These are phyloP conservation scores for Amylocarpus encephaloides DNA, from an alignment of 2,329 filamentous ascomycete genomes.

Conservation along the genomic window DNA sequence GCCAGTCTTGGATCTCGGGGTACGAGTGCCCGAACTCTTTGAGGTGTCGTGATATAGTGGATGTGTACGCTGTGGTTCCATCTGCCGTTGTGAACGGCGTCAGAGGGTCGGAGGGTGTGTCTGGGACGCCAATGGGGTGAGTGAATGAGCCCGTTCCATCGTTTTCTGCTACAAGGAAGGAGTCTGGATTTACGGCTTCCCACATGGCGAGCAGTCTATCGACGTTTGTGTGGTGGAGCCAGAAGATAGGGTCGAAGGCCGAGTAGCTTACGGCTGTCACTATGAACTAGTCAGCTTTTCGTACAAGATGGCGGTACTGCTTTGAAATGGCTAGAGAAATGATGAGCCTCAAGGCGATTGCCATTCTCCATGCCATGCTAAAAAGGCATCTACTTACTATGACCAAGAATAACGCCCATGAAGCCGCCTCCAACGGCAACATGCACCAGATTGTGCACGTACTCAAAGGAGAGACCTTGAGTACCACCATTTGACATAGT, in stretches of 20 bases:
- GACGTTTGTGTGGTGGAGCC: slow-evolving; percentile 51
- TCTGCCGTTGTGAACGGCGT: slow-evolving; percentile 28
- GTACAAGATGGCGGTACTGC: background rate
- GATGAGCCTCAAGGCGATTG: too few relatives aligned
- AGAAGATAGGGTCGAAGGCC: slow-evolving; percentile 42
- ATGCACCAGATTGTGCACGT: background rate
- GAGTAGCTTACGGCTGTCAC: slow-evolving; percentile 29
- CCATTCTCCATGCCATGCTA: too few relatives aligned
- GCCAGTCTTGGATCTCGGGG: slow-evolving; percentile 36
- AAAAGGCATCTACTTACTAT: background rate
- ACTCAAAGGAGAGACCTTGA: background rate
- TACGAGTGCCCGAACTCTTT: slow-evolving; percentile 26
- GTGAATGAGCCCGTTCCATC: slow-evolving; percentile 32
- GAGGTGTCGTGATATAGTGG: slow-evolving; percentile 11
- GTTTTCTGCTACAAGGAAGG: slow-evolving; percentile 28
- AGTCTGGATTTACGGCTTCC: slow-evolving; percentile 37
- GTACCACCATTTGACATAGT: slow-evolving; percentile 1
- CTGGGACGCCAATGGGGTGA: slow-evolving; percentile 5
- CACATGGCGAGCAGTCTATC: slow-evolving; percentile 52
- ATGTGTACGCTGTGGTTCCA: slow-evolving; percentile 19
- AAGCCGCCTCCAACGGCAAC: background rate
- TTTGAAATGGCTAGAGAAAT: background rate
- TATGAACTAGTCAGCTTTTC: background rate
- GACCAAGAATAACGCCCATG: background rate
- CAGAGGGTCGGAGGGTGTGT: slow-evolving; percentile 6